These are phyloP conservation scores for Pogostemon cablin DNA, from an alignment of 257 asterid genomes.

Conservation along the genomic window DNA sequence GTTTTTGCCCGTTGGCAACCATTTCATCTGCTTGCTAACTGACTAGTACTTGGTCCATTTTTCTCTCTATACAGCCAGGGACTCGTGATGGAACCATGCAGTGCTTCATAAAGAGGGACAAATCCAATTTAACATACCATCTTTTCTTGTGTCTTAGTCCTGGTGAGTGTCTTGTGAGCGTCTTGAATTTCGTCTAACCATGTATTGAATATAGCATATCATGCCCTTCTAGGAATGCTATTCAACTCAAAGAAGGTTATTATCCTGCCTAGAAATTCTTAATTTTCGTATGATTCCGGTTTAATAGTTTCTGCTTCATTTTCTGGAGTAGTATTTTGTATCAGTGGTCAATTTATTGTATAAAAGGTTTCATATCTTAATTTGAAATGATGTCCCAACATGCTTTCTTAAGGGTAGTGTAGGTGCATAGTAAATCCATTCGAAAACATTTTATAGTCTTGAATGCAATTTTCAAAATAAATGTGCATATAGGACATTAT, in stretches of 20 bases:
- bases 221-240: not conserved
- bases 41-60: slow-evolving; percentile 20
- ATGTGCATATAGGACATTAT: slow-evolving; percentile 2
- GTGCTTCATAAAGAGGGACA: slow-evolving; percentile 93
- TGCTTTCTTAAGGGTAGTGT: not conserved
- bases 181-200: not conserved
- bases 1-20: not conserved
- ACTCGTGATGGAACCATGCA: slow-evolving; percentile 89
- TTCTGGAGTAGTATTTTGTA: not conserved
- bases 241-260: not conserved
- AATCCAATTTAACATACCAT: slow-evolving; percentile 81
- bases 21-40: not conserved
- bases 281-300: not conserved
- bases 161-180: slow-evolving; percentile 46
- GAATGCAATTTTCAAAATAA: slow-evolving; percentile 5
- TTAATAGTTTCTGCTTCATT: not conserved
- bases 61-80: slow-evolving; percentile 71
- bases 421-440: not conserved
- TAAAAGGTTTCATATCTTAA: not conserved
- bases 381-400: not conserved
- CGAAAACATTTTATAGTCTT: not conserved
- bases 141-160: slow-evolving; percentile 92
- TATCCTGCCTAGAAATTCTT: not conserved
- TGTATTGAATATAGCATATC: slow-evolving; percentile 1
- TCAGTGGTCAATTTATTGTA: not conserved